phyloP scores from a whole-genome alignment of 345 rosid genomes.

The Eucalyptus dawsonii region DNA sequence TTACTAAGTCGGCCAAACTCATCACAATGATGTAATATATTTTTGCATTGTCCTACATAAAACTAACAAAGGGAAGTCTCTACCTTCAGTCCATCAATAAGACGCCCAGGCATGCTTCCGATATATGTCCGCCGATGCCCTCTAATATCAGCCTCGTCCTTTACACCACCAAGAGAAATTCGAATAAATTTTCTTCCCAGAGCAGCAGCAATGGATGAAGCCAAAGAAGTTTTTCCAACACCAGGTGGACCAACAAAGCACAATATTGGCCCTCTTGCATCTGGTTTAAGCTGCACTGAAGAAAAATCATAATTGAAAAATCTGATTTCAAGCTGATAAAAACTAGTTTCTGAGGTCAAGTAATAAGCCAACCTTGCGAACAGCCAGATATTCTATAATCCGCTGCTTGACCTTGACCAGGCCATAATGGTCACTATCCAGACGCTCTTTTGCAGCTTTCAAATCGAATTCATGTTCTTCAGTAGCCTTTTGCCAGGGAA shows the following conservation, averaged over 20 bases:
- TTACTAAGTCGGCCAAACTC: not conserved
- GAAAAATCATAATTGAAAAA: not conserved
- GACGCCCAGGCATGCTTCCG: slow-evolving; percentile 99
- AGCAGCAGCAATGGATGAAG: slow-evolving; percentile 90
- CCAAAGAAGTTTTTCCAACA: slow-evolving; percentile 97
- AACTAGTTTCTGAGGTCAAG: not conserved
- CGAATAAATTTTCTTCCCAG: slow-evolving; percentile 93
- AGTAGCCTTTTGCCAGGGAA: slow-evolving; percentile 92
- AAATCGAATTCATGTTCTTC: slow-evolving; percentile 82
- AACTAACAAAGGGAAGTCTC: not conserved
- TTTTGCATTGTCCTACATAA: not conserved
- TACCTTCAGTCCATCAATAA: slow-evolving; percentile 95
- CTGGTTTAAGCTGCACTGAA: slow-evolving; percentile 85
- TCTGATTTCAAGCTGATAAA: slow-evolving; percentile 8
- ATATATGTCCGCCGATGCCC: slow-evolving; percentile 98
- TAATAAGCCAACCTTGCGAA: slow-evolving; percentile 57
- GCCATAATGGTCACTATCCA: slow-evolving; percentile 93
- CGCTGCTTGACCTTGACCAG: slow-evolving; percentile 89
- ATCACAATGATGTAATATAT: not conserved
- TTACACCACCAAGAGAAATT: slow-evolving; percentile 96
- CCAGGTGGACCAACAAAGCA: slow-evolving; percentile 99
- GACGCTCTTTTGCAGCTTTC: slow-evolving; percentile 85
- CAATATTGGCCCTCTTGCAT: slow-evolving; percentile 94
- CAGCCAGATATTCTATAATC: slow-evolving; percentile 95
- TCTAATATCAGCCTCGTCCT: slow-evolving; percentile 98